These are phyloP conservation scores for bread wheat (Triticum aestivum) DNA, from an alignment of 176 grass and related monocot genomes.

Conservation along the genomic window DNA sequence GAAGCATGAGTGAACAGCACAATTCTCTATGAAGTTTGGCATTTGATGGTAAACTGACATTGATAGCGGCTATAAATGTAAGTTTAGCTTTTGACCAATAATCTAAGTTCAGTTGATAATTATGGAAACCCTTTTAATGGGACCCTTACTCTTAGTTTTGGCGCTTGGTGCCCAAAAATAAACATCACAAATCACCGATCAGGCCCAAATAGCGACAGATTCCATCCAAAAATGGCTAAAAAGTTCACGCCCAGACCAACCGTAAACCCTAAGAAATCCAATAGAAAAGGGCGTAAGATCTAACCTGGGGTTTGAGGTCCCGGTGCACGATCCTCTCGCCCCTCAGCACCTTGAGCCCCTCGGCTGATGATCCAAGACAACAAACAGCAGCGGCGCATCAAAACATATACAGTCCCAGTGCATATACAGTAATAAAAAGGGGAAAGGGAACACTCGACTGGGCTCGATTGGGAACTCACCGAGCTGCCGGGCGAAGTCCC, in stretches of 20 bases:
- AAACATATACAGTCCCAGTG: neutral
- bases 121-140: conserved; percentile 2
- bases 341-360: conserved; percentile 58
- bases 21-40: neutral
- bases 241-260: neutral
- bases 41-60: neutral
- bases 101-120: neutral
- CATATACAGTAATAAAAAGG: neutral
- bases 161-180: neutral
- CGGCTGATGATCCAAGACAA: conserved; percentile 33
- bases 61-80: neutral
- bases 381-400: neutral
- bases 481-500: conserved; percentile 56
- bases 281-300: neutral
- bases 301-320: conserved; percentile 78
- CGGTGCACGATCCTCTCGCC: conserved; percentile 59
- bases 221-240: neutral
- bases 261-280: neutral
- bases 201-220: neutral
- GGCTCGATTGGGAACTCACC: conserved; percentile 28
- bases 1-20: neutral
- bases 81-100: neutral
- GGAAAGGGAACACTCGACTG: neutral
- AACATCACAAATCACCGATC: neutral
- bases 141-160: neutral